Evolutionary conservation across 2,329 filamentous ascomycete species (phyloP), one percentile per base, ranked within the genome.

Genomic region (Pleoardoris graminearum): DNA sequence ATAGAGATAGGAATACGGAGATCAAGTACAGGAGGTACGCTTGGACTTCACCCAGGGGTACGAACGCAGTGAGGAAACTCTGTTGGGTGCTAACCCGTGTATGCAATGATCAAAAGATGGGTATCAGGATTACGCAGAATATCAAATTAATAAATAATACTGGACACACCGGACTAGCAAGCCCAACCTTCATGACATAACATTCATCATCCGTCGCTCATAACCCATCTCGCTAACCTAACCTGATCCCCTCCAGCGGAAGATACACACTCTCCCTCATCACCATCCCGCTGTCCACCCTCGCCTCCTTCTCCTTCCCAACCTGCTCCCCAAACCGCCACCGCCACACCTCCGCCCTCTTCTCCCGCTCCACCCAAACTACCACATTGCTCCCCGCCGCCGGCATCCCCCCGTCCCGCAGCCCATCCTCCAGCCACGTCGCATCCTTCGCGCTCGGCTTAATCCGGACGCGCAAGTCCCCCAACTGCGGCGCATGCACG

Each of bases 271-370:
- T 49, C 19, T 49, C 38, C 14, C 47, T 27, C 47, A 49, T 45
- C 16, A 55, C 38, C 47, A 49, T 55, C 17, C 45, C 33, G 43
- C 55, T 58, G 21, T 55, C 52, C 30, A 53, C 51, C 44, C 42
- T 51, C 30, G 22, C 25, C 17, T 41, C 48, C 30, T 38, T 50
- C 44, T 38, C 48, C 12, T 12, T 29, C 27, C 51, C 37, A 21
- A 44, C 23, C 4, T 32, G 50, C 33, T 54, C 50, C 3, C 55
- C 57, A 45, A 65, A 62, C 1, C 35, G 33, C 63, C 63, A 66
- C 21, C 49, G 41, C 43, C 62, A 55, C 10, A 54, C 57, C 29
- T 63, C 63, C 16, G 53, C 58, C 47, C 57, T 61, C 33, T 51
- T 55, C 25, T 57, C 59, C 17, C 43, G 52, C 7, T 50, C 36